These are phyloP conservation scores for Eucalyptus cloeziana DNA, from an alignment of 345 rosid species.

Conservation along the genomic window DNA sequence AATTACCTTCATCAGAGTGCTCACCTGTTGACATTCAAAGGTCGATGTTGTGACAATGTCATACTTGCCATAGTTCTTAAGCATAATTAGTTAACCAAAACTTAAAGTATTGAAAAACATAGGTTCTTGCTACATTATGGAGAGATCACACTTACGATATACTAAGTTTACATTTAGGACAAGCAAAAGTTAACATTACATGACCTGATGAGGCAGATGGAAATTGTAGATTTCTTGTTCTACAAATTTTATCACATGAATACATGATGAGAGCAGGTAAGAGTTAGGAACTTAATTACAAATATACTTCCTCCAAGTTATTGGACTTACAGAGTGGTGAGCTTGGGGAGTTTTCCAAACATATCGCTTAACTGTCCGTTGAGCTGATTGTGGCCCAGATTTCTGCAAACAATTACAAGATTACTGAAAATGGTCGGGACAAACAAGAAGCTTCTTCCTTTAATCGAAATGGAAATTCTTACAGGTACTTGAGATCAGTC, in stretches of 20 bases:
- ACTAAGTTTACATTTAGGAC: not conserved
- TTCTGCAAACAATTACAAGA: conserved; percentile 21
- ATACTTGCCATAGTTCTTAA: not conserved
- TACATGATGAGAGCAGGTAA: not conserved
- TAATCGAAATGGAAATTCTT: conserved; percentile 8
- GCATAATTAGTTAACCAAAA: not conserved
- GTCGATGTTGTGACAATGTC: not conserved
- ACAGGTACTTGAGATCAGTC: conserved; percentile 54
- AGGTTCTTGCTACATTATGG: not conserved
- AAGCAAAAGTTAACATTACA: not conserved
- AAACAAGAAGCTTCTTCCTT: not conserved
- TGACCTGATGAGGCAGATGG: not conserved
- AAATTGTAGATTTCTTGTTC: not conserved
- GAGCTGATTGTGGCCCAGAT: conserved; percentile 59
- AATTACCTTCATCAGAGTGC: not conserved
- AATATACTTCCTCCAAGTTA: not conserved
- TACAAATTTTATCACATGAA: not conserved
- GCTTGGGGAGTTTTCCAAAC: conserved; percentile 69
- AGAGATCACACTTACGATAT: not conserved
- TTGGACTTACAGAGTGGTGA: conserved; percentile 49
- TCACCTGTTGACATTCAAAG: not conserved
- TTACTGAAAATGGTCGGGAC: not conserved
- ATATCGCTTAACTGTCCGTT: conserved; percentile 76
- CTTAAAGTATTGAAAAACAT: not conserved
- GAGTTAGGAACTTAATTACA: not conserved